Conservation (phyloP, 352 stramenopile species). For the Pythium myriotylum region DNA sequence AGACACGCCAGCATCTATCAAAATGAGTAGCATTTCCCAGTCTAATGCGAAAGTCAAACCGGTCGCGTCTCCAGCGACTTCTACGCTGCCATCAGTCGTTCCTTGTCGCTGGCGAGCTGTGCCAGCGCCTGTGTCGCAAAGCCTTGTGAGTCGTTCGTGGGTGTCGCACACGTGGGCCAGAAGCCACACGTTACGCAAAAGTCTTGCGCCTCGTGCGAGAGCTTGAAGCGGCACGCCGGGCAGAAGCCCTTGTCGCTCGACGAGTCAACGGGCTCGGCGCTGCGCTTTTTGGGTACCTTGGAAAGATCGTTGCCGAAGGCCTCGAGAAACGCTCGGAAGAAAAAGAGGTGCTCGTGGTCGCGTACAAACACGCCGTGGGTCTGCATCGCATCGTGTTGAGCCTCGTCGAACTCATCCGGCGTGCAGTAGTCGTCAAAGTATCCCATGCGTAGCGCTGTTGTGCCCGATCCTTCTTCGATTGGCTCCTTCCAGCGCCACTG, state of each 20-base stretch:
- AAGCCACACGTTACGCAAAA: conserved; percentile 69
- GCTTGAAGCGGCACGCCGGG: conserved; percentile 44
- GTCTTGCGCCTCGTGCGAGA: conserved; percentile 50
- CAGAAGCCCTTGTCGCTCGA: conserved; percentile 28
- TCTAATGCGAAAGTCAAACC: too few species aligned
- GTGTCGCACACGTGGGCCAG: conserved; percentile 61
- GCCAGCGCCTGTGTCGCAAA: conserved; percentile 52
- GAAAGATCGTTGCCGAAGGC: conserved; percentile 50
- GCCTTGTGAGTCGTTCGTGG: conserved; percentile 54
- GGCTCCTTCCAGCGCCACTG: conserved; percentile 89
- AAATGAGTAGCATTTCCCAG: too few species aligned
- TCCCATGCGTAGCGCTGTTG: conserved; percentile 63
- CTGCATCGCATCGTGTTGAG: conserved; percentile 35
- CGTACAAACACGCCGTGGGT: conserved; percentile 58
- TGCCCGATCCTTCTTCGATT: conserved; percentile 84
- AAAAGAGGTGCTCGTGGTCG: conserved; percentile 72
- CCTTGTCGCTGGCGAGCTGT: conserved; percentile 31
- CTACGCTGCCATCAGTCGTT: conserved; percentile 8
- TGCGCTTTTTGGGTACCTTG: conserved; percentile 43
- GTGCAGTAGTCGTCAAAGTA: conserved; percentile 60
- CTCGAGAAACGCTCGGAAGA: conserved; percentile 63
- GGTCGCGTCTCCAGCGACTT: too few species aligned
- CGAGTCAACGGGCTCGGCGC: conserved; percentile 3
- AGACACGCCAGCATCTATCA: too few species aligned
- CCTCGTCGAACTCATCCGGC: conserved; percentile 39